phyloP scores from a whole-genome alignment of 768 basidiomycete genomes.

The Mycena epipterygia region DNA sequence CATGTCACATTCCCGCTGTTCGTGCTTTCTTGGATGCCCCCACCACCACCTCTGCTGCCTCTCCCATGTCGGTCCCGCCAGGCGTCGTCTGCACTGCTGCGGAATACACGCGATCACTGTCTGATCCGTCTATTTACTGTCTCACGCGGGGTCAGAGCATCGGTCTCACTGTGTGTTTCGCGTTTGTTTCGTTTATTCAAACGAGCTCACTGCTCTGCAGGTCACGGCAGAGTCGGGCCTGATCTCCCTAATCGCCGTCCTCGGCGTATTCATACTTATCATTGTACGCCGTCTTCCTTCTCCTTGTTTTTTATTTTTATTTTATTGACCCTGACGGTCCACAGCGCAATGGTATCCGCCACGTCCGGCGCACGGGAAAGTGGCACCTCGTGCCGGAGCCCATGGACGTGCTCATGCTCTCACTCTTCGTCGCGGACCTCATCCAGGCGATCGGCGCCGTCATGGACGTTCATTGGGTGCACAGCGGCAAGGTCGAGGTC shows the following conservation, averaged over 20 bases:
- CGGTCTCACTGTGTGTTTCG: slow-evolving; percentile 48
- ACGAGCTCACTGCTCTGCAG: no score
- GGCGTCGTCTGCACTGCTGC: slow-evolving; percentile 40
- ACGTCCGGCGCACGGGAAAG: slow-evolving; percentile 38
- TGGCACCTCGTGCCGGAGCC: slow-evolving; percentile 50
- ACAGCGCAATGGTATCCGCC: slow-evolving; percentile 46
- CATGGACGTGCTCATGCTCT: slow-evolving; percentile 56
- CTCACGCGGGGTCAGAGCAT: slow-evolving; percentile 51
- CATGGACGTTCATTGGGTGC: slow-evolving; percentile 54
- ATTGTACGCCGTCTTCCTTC: slow-evolving; percentile 39
- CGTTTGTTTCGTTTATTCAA: neutral
- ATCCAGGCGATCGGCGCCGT: slow-evolving; percentile 55
- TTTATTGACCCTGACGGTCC: neutral
- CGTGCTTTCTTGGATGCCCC: slow-evolving; percentile 25
- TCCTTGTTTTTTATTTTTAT: neutral
- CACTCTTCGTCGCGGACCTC: slow-evolving; percentile 49
- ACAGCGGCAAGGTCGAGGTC: slow-evolving; percentile 47
- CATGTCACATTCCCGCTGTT: no score
- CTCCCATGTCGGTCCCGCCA: slow-evolving; percentile 15
- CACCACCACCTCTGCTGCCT: neutral
- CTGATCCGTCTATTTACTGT: slow-evolving; percentile 41
- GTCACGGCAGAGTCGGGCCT: slow-evolving; percentile 51
- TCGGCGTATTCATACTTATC: slow-evolving; percentile 48
- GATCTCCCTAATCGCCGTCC: slow-evolving; percentile 50
- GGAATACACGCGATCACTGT: slow-evolving; percentile 34